Conservation (phyloP, 257 asterid genomes). For the Solanum sitiens region DNA sequence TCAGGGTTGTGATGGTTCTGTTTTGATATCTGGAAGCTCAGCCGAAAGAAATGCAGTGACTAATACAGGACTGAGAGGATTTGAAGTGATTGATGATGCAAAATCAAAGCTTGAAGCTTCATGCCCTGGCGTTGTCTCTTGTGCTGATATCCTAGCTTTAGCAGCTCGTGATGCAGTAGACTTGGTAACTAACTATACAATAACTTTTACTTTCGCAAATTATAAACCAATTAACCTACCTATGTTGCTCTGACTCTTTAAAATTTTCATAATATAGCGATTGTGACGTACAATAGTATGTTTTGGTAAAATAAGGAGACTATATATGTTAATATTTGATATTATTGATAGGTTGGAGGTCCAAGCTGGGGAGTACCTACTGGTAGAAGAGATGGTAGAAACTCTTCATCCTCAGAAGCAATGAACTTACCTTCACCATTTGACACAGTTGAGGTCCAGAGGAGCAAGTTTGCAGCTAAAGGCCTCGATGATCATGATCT, state of each 20-base stretch:
- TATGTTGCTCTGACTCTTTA: not conserved
- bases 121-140: conserved; percentile 55
- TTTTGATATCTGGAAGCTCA: conserved; percentile 32
- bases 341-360: conserved; percentile 39
- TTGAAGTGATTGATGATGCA: conserved; percentile 55
- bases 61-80: conserved; percentile 49
- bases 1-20: conserved; percentile 64
- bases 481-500: conserved; percentile 76
- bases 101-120: conserved; percentile 43
- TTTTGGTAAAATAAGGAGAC: not conserved
- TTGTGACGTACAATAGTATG: not conserved
- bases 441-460: conserved; percentile 43
- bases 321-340: not conserved
- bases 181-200: conserved; percentile 25
- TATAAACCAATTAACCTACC: not conserved
- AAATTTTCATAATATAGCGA: not conserved
- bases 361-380: conserved; percentile 64
- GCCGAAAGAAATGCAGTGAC: conserved; percentile 40
- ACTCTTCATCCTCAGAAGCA: conserved; percentile 34
- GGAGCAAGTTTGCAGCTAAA: conserved; percentile 56
- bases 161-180: conserved; percentile 68
- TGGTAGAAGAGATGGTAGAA: conserved; percentile 67
- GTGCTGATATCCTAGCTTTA: conserved; percentile 57
- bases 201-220: not conserved
- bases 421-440: conserved; percentile 43